Percentiles rank a stretch among this genome's conserved stretches.
Conservation (phyloP, 108 stramenopile species). For the Nitzschia inconspicua region DNA sequence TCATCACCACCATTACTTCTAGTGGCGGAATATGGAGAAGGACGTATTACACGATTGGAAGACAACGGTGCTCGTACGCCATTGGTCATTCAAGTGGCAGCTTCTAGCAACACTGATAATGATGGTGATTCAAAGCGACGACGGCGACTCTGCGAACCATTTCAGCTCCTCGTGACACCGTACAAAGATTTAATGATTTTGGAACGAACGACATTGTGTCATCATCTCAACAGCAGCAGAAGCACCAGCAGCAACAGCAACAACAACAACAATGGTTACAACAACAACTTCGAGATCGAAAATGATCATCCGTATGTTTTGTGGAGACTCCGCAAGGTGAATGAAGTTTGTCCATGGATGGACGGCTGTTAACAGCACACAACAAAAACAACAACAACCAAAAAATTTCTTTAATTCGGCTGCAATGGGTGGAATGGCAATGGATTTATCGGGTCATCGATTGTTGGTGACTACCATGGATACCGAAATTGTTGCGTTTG, state of each 20-base stretch:
- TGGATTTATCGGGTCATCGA: constrained; percentile 6
- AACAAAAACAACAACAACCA: constrained; percentile 10
- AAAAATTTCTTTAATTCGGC: constrained; percentile 4
- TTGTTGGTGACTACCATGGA: neutral
- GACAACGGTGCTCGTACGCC: constrained; percentile 75
- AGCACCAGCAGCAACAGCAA: neutral
- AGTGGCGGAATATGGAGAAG: constrained; percentile 77
- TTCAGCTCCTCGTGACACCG: constrained; percentile 52
- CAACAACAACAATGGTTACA: neutral
- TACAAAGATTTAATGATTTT: constrained; percentile 72
- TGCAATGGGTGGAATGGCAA: constrained; percentile 31
- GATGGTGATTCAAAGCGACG: constrained; percentile 12
- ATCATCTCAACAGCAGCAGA: no score
- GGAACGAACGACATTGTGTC: constrained; percentile 5
- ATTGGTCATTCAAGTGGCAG: constrained; percentile 43
- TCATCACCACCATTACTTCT: constrained; percentile 20
- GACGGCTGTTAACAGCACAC: no score
- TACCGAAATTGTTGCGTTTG: no score
- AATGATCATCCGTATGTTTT: constrained; percentile 14
- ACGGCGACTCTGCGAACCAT: constrained; percentile 41
- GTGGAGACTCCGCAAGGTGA: constrained; percentile 47
- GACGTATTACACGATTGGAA: constrained; percentile 68
- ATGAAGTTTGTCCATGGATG: no score
- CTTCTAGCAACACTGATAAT: no score
- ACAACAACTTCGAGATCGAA: no score